Base-by-base conservation (phyloP, 768 basidiomycete species). In the Mycena olivaceomarginata region DNA sequence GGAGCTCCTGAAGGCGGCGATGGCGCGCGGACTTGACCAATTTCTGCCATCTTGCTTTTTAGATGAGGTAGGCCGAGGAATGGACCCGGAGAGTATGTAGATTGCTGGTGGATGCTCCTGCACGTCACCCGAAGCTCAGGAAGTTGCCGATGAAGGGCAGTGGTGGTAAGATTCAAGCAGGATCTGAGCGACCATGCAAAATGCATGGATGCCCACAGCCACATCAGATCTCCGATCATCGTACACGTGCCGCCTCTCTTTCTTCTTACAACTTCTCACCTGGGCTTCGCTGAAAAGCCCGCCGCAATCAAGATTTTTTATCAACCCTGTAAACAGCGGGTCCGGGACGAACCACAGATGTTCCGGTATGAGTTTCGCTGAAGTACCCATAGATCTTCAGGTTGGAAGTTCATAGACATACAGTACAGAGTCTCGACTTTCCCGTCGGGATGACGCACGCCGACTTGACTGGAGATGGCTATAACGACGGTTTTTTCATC, bases 1-100 rank as follows among this genome's bases (percentile, higher is more conserved):
- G 83, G 84, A 48, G 81, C 68, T 16, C 82, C 82, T 15, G 71
- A 45, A n/a, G 67, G 53, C 8, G 76, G 76, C n/a, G 76, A 77
- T 11, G 71, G 48, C 4, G 70, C 57, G 2, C 75, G 45, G 16
- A 48, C 45, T 7, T 43, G 51, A 18, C 75, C 60, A 37, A 7
- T 68, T 31, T 63, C 66, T 15, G 70, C 41, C 76, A 77, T 76
- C 40, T 48, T 64, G 18, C 2, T 41, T 56, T 51, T 59, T 5
- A 67, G 37, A 48, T 57, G 43, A 13, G n/a, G 37, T 7, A 72
- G 43, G 31, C 67, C 51, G 25, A 46, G 18, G 37, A 75, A 65
- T 5, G 74, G 74, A 12, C 39, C n/a, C 5, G 43, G 43, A 6
- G 13, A 12, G 63, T 65, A 65, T 62, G 31, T 60, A 8, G 66